Percentiles rank a stretch among this genome's conserved stretches.
Conservation (phyloP, 495 filamentous ascomycete species). For the Astrocystis sublimbata region DNA sequence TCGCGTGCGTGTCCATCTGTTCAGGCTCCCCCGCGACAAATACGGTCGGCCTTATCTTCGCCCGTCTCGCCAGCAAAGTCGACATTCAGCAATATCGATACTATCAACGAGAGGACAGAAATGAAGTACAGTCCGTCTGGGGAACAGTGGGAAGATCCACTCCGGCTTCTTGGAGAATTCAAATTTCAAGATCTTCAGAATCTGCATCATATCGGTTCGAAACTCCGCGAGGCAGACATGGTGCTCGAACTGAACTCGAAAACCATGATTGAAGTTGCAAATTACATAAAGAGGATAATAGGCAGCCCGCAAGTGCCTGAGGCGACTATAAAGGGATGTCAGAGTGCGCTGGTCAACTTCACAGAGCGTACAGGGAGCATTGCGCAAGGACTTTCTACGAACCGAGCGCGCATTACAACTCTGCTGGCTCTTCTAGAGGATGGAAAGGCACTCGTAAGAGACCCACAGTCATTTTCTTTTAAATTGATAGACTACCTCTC, state of each 20-base stretch:
- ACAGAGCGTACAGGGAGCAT: constrained; percentile 7
- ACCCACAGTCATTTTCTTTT: too few relatives aligned
- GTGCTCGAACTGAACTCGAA: constrained; percentile 35
- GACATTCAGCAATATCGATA: too few relatives aligned
- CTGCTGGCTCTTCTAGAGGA: constrained; percentile 15
- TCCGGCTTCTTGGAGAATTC: constrained; percentile 23
- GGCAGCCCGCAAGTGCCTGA: background rate
- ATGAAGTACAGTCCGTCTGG: too few relatives aligned
- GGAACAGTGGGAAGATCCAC: background rate
- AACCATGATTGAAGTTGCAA: constrained; percentile 20
- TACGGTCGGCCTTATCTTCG: too few relatives aligned
- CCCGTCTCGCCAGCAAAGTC: too few relatives aligned
- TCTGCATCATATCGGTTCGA: constrained; percentile 39
- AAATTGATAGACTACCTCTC: too few relatives aligned
- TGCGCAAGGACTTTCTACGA: constrained; percentile 13
- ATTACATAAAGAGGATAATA: constrained; percentile 5
- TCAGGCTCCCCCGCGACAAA: too few relatives aligned
- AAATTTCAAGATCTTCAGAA: constrained; percentile 38
- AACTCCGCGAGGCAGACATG: constrained; percentile 34
- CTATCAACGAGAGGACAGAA: too few relatives aligned
- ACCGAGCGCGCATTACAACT: constrained; percentile 14
- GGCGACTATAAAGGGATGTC: background rate
- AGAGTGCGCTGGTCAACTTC: background rate
- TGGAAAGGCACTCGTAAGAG: constrained; percentile 24
- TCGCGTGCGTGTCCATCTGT: too few relatives aligned